These are phyloP conservation scores for Balakata baccata DNA, from an alignment of 345 rosid genomes.

Conservation along the genomic window DNA sequence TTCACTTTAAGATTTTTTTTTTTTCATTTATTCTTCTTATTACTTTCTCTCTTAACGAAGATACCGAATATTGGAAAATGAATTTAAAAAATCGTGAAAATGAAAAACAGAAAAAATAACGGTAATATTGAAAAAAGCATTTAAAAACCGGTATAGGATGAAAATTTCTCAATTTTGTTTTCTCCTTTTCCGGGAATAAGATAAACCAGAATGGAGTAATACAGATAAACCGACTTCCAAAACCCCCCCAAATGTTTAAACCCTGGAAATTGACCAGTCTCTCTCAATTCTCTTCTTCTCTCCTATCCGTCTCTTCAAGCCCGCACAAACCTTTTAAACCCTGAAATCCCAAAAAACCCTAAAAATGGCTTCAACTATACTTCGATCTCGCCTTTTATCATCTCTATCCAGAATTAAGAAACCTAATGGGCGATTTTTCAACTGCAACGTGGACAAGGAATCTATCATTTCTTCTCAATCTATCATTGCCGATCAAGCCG, in stretches of 20 bases:
- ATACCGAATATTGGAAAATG: too few species aligned
- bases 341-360: not conserved
- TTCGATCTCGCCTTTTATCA: slow-evolving; percentile 52
- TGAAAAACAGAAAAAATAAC: too few species aligned
- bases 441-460: slow-evolving; percentile 43
- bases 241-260: not conserved
- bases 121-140: too few species aligned
- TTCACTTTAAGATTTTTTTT: too few species aligned
- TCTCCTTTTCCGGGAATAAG: too few species aligned
- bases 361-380: slow-evolving; percentile 48
- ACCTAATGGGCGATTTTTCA: slow-evolving; percentile 26
- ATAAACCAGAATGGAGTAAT: not conserved
- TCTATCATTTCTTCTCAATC: slow-evolving; percentile 46
- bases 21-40: too few species aligned
- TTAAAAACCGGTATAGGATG: too few species aligned
- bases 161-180: too few species aligned
- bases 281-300: not conserved
- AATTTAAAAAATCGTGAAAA: too few species aligned
- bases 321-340: slow-evolving; percentile 32
- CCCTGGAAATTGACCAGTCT: not conserved
- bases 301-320: not conserved
- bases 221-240: slow-evolving; percentile 27
- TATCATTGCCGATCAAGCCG: slow-evolving; percentile 40
- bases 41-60: too few species aligned
- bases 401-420: slow-evolving; percentile 19